Conservation (phyloP, 2,329 filamentous ascomycete genomes). For the Paraconiothyrium sp. region DNA sequence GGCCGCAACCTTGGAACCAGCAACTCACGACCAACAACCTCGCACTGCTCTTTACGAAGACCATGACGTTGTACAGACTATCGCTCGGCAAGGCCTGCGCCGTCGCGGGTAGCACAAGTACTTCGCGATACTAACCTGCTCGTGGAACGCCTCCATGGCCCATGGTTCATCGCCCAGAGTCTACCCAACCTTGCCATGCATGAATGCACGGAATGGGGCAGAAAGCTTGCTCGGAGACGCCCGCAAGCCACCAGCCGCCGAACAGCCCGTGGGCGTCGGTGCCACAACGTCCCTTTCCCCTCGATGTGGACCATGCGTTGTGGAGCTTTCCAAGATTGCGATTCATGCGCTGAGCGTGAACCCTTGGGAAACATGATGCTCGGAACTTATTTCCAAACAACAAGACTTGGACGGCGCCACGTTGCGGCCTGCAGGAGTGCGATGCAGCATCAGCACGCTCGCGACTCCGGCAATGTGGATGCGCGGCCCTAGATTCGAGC, state of each 20-base stretch:
- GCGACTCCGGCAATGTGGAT: slow-evolving; percentile 32
- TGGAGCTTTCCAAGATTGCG: slow-evolving; percentile 26
- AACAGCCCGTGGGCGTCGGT: background rate
- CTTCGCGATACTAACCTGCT: slow-evolving; percentile 8
- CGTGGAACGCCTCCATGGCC: background rate
- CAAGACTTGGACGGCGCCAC: slow-evolving; percentile 22
- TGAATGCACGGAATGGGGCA: no score
- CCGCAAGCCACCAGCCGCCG: slow-evolving; percentile 8
- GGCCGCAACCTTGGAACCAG: background rate
- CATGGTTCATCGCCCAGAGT: no score
- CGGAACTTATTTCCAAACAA: background rate
- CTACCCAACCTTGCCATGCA: no score
- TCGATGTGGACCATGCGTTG: slow-evolving; percentile 12
- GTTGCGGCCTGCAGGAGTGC: slow-evolving; percentile 28
- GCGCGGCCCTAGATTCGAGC: slow-evolving; percentile 4
- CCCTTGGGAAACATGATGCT: background rate
- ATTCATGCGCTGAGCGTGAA: slow-evolving; percentile 18
- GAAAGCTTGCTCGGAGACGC: background rate
- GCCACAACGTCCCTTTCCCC: background rate
- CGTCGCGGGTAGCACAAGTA: background rate
- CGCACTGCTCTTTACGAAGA: background rate
- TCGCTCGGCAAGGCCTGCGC: background rate
- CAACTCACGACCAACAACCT: background rate
- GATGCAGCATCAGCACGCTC: slow-evolving; percentile 20
- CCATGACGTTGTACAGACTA: slow-evolving; percentile 13